Base-by-base conservation (phyloP, 148 eudicot species). In the Nyssa sinensis region DNA sequence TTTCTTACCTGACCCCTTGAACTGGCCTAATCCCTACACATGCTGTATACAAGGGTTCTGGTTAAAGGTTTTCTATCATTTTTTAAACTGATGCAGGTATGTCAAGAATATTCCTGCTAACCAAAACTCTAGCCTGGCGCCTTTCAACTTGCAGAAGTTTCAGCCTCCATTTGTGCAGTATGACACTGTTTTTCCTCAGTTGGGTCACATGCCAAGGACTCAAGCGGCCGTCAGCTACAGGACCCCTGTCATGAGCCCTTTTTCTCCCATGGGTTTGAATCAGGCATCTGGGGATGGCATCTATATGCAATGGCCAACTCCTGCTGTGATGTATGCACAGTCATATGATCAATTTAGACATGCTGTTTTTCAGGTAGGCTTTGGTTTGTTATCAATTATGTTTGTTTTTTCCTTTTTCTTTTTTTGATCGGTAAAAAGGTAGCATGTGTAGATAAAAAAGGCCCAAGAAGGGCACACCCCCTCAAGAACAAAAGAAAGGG, bases 301-400 rank as follows among this genome's bases (percentile, higher is more conserved):
- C 69, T 95, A 92, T 78, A 76, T 89, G 94, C 96, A 92, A 70
- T 92, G 91, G 94, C 98, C 97, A 16, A 79, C 88, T 65, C 94
- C 94, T 66, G 76, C 98, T 27, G 85, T 95, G 96, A 88, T 95
- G 89, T 92, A 95, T 85, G 88, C 98, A 31, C 92, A 88, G 27
- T 85, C 97, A 25, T 86, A 95, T 81, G 97, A 92, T 51, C 98
- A 89, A 64, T 83, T 89, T 69, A 87, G 92, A 77, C 93, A 86
- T 76, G 82, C 87, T 5, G 90, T 87, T 77, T 90, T 90, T 66
- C 97, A 90, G 94, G 98, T 95, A 71, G 29, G 73, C 44, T 71
- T n/a, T 49, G 17, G 28, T 53, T 58, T 13, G 1, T 14, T 16
- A 59, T 29, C 51, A 11, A 14, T 44, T 44, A 44, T 4, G 51